Percentiles rank a stretch among this genome's conserved stretches.
These are phyloP conservation scores for Lecanosticta acicola DNA, from an alignment of 2,329 filamentous ascomycete genomes.

Conservation along the genomic window DNA sequence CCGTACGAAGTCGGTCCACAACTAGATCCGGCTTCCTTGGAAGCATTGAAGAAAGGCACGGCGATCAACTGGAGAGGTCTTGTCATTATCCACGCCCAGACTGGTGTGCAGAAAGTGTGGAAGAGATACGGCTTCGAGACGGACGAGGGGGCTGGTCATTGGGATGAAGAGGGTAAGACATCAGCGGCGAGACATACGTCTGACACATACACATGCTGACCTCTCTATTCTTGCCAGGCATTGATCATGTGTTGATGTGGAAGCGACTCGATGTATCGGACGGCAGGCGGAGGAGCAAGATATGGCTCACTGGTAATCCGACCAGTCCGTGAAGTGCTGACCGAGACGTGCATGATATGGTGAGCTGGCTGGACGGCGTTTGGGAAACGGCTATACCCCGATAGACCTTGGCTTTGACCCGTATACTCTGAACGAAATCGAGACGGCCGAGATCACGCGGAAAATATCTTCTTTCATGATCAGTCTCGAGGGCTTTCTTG, in stretches of 20 bases:
- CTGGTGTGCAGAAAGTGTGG: slow-evolving; percentile 60
- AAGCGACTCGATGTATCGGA: slow-evolving; percentile 38
- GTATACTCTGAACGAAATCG: not conserved
- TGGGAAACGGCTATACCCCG: not conserved
- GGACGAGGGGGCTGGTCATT: slow-evolving; percentile 68
- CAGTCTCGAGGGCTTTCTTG: too few relatives aligned
- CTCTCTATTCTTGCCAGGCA: too few relatives aligned
- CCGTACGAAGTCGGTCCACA: slow-evolving; percentile 42
- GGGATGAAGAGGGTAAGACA: slow-evolving; percentile 82
- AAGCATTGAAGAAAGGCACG: slow-evolving; percentile 32
- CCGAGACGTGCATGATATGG: not conserved
- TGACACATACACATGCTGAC: too few relatives aligned
- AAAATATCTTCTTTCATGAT: too few relatives aligned
- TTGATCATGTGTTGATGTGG: slow-evolving; percentile 83
- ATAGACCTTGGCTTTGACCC: not conserved
- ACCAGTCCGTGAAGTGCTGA: slow-evolving; percentile 6
- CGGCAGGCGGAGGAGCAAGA: slow-evolving; percentile 24
- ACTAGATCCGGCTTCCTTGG: slow-evolving; percentile 25
- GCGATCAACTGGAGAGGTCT: slow-evolving; percentile 63
- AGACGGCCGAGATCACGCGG: not conserved
- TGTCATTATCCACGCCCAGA: slow-evolving; percentile 74
- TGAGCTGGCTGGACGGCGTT: not conserved
- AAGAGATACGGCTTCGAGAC: slow-evolving; percentile 64
- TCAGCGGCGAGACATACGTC: too few relatives aligned
- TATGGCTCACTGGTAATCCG: slow-evolving; percentile 15